phyloP scores from a whole-genome alignment of 352 stramenopile genomes.

The Elongisporangium senticosum region DNA sequence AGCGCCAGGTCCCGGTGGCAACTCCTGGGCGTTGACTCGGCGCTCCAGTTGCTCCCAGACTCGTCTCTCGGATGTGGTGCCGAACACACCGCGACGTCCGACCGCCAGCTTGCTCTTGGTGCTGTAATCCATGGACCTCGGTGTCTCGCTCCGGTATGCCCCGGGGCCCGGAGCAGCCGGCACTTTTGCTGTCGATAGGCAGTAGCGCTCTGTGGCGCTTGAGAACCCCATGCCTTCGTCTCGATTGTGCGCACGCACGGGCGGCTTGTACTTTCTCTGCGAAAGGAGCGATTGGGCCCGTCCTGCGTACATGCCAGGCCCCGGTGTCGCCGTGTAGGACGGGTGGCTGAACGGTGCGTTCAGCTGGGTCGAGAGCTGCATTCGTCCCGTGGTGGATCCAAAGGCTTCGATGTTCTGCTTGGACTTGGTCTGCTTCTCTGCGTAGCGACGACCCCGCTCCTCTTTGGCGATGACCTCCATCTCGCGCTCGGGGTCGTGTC shows the following conservation, averaged over 20 bases:
- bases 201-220: conserved; percentile 56
- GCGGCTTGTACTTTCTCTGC: conserved; percentile 10
- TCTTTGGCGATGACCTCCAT: conserved; percentile 56
- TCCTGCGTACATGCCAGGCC: conserved; percentile 48
- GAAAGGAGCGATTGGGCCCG: conserved; percentile 6
- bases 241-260: conserved; percentile 12
- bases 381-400: conserved; percentile 55
- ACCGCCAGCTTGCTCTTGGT: conserved; percentile 44
- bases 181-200: conserved; percentile 35
- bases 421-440: conserved; percentile 18
- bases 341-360: conserved; percentile 48
- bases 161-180: conserved; percentile 37
- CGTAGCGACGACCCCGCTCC: conserved; percentile 24
- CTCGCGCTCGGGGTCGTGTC: conserved; percentile 56
- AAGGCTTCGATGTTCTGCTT: conserved; percentile 53
- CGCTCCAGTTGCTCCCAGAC: conserved; percentile 57
- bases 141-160: conserved; percentile 58
- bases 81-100: conserved; percentile 65
- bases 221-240: conserved; percentile 62
- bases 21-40: conserved; percentile 30
- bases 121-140: conserved; percentile 44
- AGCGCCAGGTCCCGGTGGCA: conserved; percentile 50
- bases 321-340: conserved; percentile 49
- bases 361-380: conserved; percentile 51
- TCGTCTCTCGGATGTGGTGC: conserved; percentile 65